Evolutionary conservation across 805 yeast genomes (phyloP), one percentile per base, ranked within the genome.

Genomic region (Ogataea pini): DNA sequence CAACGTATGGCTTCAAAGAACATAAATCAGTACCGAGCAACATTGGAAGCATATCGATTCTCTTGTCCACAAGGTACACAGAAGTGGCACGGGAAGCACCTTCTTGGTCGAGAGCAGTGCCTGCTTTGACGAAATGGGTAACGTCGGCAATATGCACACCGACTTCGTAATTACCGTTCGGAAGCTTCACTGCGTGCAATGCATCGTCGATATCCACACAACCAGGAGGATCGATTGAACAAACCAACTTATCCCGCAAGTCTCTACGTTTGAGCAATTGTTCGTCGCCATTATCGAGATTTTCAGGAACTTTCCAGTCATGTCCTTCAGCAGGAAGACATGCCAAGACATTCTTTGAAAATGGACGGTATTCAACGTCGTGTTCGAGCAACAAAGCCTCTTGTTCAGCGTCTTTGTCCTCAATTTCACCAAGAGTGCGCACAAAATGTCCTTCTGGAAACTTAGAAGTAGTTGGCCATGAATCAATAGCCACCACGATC

Each of bases 111-210:
- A 94, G 75, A 0, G 98, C 84, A 3, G 97, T 89, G 53, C 84
- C 86, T 0, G 99, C 85, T 68, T 90, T 89, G 39, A 94, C 99
- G 63, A 94, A 94, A 70, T 94, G 96, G 1, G 98, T 89, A 25
- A 94, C 99, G 70, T 94, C 99, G 8, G 99, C 99, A 72, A 94
- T 94, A 64, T 94, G 99, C 25, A 94, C 99, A 62, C 99, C 99
- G 48, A 94, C 96, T 66, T 94, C 96, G 73, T 80, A 90, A 64
- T 92, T 89, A 0, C 99, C 99, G 65, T 94, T 94, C 1, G 96
- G 90, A 42, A 94, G 75, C 46, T 65, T 64, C 54, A 78, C 72
- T 0, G 98, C 98, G 64, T 94, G 99, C 42, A 94, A 73, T 1
- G 99, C 99, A 72, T 94, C 97, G 72, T 94, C 99, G 61, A 94